Evolutionary conservation across 2,329 filamentous ascomycete species (phyloP).

Genomic region (Emergomyces pasteurianus): DNA sequence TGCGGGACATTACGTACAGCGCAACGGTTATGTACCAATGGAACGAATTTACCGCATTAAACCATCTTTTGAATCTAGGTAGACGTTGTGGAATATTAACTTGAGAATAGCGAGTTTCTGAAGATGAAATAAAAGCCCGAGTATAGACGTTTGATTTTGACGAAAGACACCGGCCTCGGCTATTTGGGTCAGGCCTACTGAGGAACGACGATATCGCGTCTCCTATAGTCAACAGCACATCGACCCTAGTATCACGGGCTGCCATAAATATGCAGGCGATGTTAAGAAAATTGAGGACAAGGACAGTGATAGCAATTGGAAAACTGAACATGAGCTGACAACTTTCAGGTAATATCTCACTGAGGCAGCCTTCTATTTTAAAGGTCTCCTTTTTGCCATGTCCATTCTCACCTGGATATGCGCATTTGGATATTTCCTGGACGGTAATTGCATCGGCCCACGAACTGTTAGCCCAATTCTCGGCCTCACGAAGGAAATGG

Average conservation of each 20-base stretch:
- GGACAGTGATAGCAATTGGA: conserved; percentile 11
- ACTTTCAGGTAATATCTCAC: conserved; percentile 10
- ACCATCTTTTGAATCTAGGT: not conserved
- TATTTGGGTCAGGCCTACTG: conserved; percentile 19
- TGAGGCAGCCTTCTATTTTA: not conserved
- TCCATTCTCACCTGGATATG: not conserved
- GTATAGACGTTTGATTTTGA: conserved; percentile 8
- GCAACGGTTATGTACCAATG: not conserved
- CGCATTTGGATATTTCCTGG: not conserved
- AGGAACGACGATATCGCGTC: conserved; percentile 29
- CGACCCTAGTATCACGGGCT: not conserved
- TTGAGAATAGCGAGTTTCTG: not conserved
- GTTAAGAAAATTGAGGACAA: conserved; percentile 3
- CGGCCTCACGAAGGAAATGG: not conserved
- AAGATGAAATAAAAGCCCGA: not conserved
- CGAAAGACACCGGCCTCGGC: conserved; percentile 15
- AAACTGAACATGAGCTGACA: conserved; percentile 14
- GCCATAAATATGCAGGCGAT: conserved; percentile 3
- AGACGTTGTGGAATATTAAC: not conserved
- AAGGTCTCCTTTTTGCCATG: not conserved
- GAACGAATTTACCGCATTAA: not conserved
- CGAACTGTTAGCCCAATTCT: not conserved
- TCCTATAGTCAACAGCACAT: conserved; percentile 13
- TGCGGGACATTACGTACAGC: not conserved
- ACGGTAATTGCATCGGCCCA: not conserved